Evolutionary conservation across 306 rosid genomes (phyloP).

Genomic region (barrel medic (Medicago truncatula)): MtrunA17r5.0-ANR NC_053046.1:1952001-1952500

Average conservation of each 20-base stretch:
- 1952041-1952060: conserved; percentile 78
- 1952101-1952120: conserved; percentile 86
- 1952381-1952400: conserved; percentile 67
- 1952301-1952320: conserved; percentile 23
- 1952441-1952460: conserved; percentile 91
- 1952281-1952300: conserved; percentile 20
- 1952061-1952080: conserved; percentile 59
- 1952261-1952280: conserved; percentile 18
- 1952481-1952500: conserved; percentile 36
- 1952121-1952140: conserved; percentile 84
- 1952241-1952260: conserved; percentile 34
- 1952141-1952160: conserved; percentile 95
- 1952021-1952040: conserved; percentile 76
- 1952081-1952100: conserved; percentile 78
- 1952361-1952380: conserved; percentile 61
- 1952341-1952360: conserved; percentile 69
- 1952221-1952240: conserved; percentile 13
- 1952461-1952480: conserved; percentile 88
- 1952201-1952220: conserved; percentile 28
- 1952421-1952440: conserved; percentile 58
- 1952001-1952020: conserved; percentile 95
- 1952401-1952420: conserved; percentile 69
- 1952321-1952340: conserved; percentile 82
- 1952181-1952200: conserved; percentile 25
- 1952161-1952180: conserved; percentile 48